A percentile compares a stretch with the other conserved stretches of the same genome.
Conservation (phyloP, 2,329 filamentous ascomycete genomes). For the Colletotrichum tofieldiae region DNA sequence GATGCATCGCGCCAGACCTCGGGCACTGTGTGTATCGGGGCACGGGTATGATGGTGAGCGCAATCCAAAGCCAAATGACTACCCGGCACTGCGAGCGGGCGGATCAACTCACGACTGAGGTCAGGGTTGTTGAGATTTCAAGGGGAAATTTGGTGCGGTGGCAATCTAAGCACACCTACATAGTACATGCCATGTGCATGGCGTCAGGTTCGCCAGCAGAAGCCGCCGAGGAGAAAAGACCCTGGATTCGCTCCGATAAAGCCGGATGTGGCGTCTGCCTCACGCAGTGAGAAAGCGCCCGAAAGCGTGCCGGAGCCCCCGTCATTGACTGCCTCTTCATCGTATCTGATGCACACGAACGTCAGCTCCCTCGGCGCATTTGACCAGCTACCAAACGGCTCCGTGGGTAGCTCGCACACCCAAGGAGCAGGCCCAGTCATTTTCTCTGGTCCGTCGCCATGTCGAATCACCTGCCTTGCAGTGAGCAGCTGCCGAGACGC, state of each 20-base stretch:
- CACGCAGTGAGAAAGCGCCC: slow-evolving; percentile 1
- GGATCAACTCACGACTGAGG: slow-evolving; percentile 9
- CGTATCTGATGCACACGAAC: slow-evolving; percentile 19
- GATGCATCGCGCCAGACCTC: slow-evolving; percentile 13
- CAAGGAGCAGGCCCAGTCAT: not conserved
- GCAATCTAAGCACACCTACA: slow-evolving; percentile 3
- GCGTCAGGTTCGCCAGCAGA: slow-evolving; percentile 29
- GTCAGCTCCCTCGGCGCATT: not conserved
- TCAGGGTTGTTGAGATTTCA: not conserved
- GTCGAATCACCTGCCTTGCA: not conserved
- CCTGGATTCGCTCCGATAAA: slow-evolving; percentile 38
- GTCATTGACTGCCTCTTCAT: slow-evolving; percentile 3
- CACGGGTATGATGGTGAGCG: slow-evolving; percentile 2
- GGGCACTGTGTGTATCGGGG: slow-evolving; percentile 8
- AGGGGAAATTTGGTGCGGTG: slow-evolving; percentile 7
- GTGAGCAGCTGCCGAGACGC: slow-evolving; percentile 33
- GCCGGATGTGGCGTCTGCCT: slow-evolving; percentile 33
- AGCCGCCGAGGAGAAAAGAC: slow-evolving; percentile 36
- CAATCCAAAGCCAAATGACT: slow-evolving; percentile 25
- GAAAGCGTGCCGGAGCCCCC: slow-evolving; percentile 10
- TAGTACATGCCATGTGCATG: slow-evolving; percentile 28
- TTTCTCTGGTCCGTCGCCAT: not conserved
- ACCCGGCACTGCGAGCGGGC: slow-evolving; percentile 26
- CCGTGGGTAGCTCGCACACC: not conserved
- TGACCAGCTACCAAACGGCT: not conserved